These are phyloP conservation scores for Prunus salicina DNA, from an alignment of 306 rosid genomes.

Conservation along the genomic window DNA sequence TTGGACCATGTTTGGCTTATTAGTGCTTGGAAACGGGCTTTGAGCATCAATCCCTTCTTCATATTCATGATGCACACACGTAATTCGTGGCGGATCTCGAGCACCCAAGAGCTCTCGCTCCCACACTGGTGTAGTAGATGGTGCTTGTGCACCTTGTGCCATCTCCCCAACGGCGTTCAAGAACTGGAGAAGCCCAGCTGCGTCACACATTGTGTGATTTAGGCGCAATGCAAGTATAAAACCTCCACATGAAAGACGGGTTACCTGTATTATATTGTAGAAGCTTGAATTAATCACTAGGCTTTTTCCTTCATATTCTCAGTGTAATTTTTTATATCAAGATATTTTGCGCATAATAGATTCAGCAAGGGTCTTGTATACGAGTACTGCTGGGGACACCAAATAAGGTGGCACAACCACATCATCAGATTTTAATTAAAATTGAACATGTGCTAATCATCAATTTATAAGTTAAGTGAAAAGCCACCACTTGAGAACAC, in stretches of 20 bases:
- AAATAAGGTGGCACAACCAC: too few species aligned
- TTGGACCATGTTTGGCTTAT: neutral
- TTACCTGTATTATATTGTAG: constrained; percentile 13
- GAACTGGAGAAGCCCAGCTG: constrained; percentile 2
- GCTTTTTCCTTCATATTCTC: neutral
- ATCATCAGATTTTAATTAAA: too few species aligned
- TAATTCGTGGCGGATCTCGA: constrained; percentile 23
- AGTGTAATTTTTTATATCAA: neutral
- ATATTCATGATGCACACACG: constrained; percentile 19
- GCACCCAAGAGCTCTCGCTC: constrained; percentile 30
- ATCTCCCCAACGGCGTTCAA: constrained; percentile 24
- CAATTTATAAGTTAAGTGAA: too few species aligned
- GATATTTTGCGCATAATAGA: too few species aligned
- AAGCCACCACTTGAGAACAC: too few species aligned
- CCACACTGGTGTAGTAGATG: constrained; percentile 29
- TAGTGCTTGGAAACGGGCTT: neutral
- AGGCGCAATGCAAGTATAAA: constrained; percentile 30
- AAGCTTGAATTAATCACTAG: neutral
- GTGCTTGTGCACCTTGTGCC: constrained; percentile 9
- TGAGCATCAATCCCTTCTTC: neutral
- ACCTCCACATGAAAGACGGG: constrained; percentile 32
- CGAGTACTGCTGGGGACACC: too few species aligned
- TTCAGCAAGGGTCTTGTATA: too few species aligned
- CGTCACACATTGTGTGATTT: constrained; percentile 36
- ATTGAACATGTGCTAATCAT: too few species aligned